These are phyloP conservation scores for Arthrobotrys iridis DNA, from an alignment of 2,329 filamentous ascomycete genomes.

Conservation along the genomic window DNA sequence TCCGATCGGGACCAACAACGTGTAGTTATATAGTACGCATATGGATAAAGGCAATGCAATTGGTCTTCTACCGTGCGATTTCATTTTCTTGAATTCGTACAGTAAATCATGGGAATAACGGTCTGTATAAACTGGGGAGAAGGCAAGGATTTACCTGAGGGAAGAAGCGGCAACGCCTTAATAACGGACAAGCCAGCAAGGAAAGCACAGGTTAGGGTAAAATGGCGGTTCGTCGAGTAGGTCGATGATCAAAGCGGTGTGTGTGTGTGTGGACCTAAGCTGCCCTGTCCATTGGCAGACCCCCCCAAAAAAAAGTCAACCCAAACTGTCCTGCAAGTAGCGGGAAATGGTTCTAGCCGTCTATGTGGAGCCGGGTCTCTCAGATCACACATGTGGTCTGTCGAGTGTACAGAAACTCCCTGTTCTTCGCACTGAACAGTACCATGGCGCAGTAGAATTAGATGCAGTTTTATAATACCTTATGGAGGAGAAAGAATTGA, in stretches of 20 bases:
- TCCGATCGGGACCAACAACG: background rate
- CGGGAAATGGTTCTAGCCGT: conserved; percentile 27
- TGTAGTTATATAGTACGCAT: conserved; percentile 12
- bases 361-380: conserved; percentile 27
- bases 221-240: conserved; percentile 24
- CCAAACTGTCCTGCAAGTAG: conserved; percentile 49
- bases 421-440: conserved; percentile 26
- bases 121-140: conserved; percentile 7
- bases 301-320: conserved; percentile 44
- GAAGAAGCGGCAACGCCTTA: conserved; percentile 21
- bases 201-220: conserved; percentile 33
- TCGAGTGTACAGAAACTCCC: conserved; percentile 25
- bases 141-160: conserved; percentile 26
- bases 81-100: conserved; percentile 29
- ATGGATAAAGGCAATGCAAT: background rate
- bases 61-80: conserved; percentile 19
- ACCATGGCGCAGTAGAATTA: conserved; percentile 22
- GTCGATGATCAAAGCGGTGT: conserved; percentile 11
- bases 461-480: conserved; percentile 52
- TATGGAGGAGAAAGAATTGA: conserved; percentile 8
- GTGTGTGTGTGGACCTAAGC: conserved; percentile 47
- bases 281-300: conserved; percentile 52
- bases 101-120: conserved; percentile 9
- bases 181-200: conserved; percentile 2
- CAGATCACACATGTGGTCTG: conserved; percentile 24